These are phyloP conservation scores for Fusarium compactum DNA, from an alignment of 2,329 filamentous ascomycete genomes.

Conservation along the genomic window DNA sequence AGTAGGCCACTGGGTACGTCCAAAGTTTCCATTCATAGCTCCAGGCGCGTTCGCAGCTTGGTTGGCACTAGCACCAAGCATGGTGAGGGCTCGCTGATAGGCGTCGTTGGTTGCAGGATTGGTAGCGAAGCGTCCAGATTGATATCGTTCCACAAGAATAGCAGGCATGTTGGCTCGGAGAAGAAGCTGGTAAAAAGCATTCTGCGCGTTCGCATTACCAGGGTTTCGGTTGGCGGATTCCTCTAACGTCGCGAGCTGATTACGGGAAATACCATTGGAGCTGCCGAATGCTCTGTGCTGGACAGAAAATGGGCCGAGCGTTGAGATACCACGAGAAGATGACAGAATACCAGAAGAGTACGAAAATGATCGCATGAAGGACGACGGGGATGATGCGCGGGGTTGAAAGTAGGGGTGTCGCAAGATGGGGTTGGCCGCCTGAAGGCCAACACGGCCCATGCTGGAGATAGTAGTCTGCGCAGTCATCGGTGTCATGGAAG, in stretches of 20 bases:
- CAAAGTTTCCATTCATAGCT: conserved; percentile 38
- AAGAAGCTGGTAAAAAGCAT: conserved; percentile 92
- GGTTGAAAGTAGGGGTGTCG: conserved; percentile 46
- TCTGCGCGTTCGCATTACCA: conserved; percentile 86
- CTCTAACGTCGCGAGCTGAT: conserved; percentile 85
- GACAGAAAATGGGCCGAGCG: conserved; percentile 32
- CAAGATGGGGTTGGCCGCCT: conserved; percentile 47
- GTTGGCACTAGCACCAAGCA: conserved; percentile 50
- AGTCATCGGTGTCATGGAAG: conserved; percentile 25
- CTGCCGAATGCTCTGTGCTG: conserved; percentile 57
- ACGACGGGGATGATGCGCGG: conserved; percentile 28
- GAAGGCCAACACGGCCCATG: conserved; percentile 48
- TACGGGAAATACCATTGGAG: conserved; percentile 66
- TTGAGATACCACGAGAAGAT: conserved; percentile 37
- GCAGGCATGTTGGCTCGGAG: conserved; percentile 93
- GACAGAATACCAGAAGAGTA: conserved; percentile 38
- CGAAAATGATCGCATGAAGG: conserved; percentile 45
- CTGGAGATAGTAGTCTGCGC: conserved; percentile 40
- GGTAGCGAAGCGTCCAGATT: conserved; percentile 85
- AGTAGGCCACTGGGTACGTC: conserved; percentile 47
- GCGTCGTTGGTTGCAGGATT: conserved; percentile 82
- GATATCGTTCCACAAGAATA: conserved; percentile 90
- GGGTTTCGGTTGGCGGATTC: conserved; percentile 94
- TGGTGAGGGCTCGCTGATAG: conserved; percentile 78
- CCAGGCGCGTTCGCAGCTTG: conserved; percentile 41